A percentile compares a stretch with the other conserved stretches of the same genome.
phyloP scores from a whole-genome alignment of 768 basidiomycete genomes.

The Psilocybe cubensis region DNA sequence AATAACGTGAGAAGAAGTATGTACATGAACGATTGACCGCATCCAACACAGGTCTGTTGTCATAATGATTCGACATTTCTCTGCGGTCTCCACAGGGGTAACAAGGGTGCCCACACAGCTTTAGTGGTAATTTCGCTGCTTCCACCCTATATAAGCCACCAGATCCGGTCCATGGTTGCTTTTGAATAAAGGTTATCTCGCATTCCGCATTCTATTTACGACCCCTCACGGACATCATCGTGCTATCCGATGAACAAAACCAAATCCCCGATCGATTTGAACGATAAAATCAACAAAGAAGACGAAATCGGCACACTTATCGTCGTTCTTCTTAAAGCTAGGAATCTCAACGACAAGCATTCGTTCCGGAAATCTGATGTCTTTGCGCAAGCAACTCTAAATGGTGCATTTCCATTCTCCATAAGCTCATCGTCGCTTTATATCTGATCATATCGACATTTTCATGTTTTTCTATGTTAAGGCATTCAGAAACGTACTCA shows the following conservation, averaged over 20 bases:
- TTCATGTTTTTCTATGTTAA: too few relatives aligned
- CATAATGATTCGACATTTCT: slow-evolving; percentile 4
- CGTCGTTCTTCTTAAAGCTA: slow-evolving; percentile 84
- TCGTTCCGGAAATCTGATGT: slow-evolving; percentile 93
- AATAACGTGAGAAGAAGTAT: neutral
- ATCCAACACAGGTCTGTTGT: neutral
- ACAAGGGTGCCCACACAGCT: slow-evolving; percentile 7
- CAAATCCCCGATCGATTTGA: slow-evolving; percentile 7
- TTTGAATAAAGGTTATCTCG: neutral
- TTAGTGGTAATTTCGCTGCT: neutral
- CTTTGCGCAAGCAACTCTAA: slow-evolving; percentile 68
- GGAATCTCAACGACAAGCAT: slow-evolving; percentile 80
- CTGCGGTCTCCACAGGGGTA: slow-evolving; percentile 7
- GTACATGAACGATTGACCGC: neutral
- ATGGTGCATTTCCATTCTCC: slow-evolving; percentile 35
- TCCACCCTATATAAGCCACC: neutral
- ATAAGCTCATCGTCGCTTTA: neutral
- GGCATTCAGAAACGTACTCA: slow-evolving; percentile 70
- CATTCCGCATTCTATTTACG: neutral
- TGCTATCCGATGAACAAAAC: slow-evolving; percentile 14
- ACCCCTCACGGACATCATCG: neutral
- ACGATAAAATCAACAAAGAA: slow-evolving; percentile 35
- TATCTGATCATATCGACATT: neutral
- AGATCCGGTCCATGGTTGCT: neutral
- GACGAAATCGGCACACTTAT: slow-evolving; percentile 80